A percentile compares a stretch with the other conserved stretches of the same genome.
Evolutionary conservation across 2,329 filamentous ascomycete species (phyloP).

Genomic region (Alternaria novae-zelandiae): DNA sequence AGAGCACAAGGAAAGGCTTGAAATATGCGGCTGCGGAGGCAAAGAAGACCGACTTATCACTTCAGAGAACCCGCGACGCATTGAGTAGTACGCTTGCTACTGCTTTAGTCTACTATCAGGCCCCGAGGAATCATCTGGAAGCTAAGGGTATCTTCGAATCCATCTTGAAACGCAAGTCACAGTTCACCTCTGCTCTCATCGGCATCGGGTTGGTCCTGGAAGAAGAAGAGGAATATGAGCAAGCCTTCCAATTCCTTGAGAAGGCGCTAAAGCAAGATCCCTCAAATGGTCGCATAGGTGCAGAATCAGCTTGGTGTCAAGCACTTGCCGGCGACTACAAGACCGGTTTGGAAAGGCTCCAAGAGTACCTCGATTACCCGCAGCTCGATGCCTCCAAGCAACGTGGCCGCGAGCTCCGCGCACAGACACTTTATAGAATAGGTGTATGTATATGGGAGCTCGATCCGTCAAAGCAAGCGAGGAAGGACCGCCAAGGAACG

Average conservation of each 20-base stretch:
- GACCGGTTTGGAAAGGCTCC: slow-evolving; percentile 71
- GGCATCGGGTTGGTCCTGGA: slow-evolving; percentile 91
- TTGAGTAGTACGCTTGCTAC: slow-evolving; percentile 81
- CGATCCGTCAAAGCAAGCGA: slow-evolving; percentile 73
- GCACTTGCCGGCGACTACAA: slow-evolving; percentile 79
- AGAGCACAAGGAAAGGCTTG: slow-evolving; percentile 78
- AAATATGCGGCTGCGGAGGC: slow-evolving; percentile 66
- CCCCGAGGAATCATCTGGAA: slow-evolving; percentile 86
- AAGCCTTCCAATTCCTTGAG: slow-evolving; percentile 80
- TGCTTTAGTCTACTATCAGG: slow-evolving; percentile 88
- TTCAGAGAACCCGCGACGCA: slow-evolving; percentile 68
- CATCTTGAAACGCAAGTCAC: slow-evolving; percentile 76
- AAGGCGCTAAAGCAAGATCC: slow-evolving; percentile 76
- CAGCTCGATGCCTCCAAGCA: slow-evolving; percentile 68
- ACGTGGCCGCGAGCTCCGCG: slow-evolving; percentile 73
- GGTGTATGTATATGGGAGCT: slow-evolving; percentile 87
- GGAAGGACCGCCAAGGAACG: slow-evolving; percentile 80
- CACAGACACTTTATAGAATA: slow-evolving; percentile 85
- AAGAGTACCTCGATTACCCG: slow-evolving; percentile 66
- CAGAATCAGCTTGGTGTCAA: slow-evolving; percentile 92
- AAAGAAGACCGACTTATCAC: slow-evolving; percentile 69
- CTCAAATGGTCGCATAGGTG: slow-evolving; percentile 77
- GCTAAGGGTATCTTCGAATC: slow-evolving; percentile 85
- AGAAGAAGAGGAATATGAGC: slow-evolving; percentile 85
- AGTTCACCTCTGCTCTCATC: slow-evolving; percentile 81